Evolutionary conservation across 441 rosid genomes (phyloP).

Genomic region (Pelargonium citronellum): DNA sequence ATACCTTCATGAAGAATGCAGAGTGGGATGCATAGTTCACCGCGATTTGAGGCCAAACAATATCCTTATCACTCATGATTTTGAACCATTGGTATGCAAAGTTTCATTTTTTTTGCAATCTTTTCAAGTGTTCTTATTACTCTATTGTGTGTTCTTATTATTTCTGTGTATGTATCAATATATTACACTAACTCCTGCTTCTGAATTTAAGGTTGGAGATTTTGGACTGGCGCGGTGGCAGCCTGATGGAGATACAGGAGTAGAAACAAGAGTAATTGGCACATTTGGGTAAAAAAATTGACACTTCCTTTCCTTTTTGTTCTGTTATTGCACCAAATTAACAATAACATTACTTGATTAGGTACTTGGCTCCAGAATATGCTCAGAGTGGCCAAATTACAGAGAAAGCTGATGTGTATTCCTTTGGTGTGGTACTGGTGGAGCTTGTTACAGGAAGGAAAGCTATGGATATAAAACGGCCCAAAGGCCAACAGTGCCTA

Average conservation of each 20-base stretch:
- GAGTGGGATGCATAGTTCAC: constrained; percentile 99
- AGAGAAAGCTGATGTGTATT: constrained; percentile 94
- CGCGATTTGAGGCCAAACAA: constrained; percentile 99
- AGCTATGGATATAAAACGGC: constrained; percentile 86
- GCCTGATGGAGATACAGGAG: constrained; percentile 92
- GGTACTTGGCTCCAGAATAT: constrained; percentile 98
- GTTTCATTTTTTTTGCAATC: constrained; percentile 8
- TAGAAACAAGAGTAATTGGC: constrained; percentile 95
- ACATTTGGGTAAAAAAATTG: constrained; percentile 99
- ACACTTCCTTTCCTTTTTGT: too few relatives aligned
- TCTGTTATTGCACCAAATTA: too few relatives aligned
- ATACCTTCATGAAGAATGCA: constrained; percentile 98
- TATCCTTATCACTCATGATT: constrained; percentile 94
- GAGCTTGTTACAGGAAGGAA: constrained; percentile 95
- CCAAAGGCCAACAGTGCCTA: constrained; percentile 95
- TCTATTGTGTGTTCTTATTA: too few relatives aligned
- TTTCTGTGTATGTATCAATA: too few relatives aligned
- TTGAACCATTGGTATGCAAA: constrained; percentile 77
- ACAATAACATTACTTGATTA: too few relatives aligned
- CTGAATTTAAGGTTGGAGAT: constrained; percentile 76
- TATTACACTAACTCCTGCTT: too few relatives aligned
- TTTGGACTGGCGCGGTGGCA: constrained; percentile 99
- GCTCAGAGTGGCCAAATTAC: constrained; percentile 97
- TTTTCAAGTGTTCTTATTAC: neutral
- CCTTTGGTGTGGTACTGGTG: constrained; percentile 85